Evolutionary conservation across 768 basidiomycete species (phyloP).

Genomic region (Tulasnella sp.): DNA sequence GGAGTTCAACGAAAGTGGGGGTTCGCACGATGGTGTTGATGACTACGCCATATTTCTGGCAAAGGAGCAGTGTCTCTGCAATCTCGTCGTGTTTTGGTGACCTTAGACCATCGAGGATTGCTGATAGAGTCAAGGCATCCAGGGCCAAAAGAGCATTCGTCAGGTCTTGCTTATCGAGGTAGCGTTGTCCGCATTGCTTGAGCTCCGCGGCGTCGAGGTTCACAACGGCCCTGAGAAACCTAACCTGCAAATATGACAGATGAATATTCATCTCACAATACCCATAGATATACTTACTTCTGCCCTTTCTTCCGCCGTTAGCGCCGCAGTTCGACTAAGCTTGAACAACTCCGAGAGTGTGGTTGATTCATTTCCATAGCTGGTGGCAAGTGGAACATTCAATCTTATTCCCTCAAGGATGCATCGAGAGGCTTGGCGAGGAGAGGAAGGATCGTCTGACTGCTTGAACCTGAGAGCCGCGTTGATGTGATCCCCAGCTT

Average conservation of each 20-base stretch:
- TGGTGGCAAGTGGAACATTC: not conserved
- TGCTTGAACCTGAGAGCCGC: not conserved
- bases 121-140: not conserved
- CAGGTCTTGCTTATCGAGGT: not conserved
- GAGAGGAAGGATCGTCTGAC: not conserved
- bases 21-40: not conserved
- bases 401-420: not conserved
- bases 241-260: not conserved
- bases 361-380: not conserved
- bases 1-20: not conserved
- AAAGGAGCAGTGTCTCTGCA: not conserved
- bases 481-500: slow-evolving; percentile 41
- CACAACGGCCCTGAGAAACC: not conserved
- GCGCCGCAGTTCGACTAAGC: not conserved
- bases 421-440: not conserved
- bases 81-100: not conserved
- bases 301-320: not conserved
- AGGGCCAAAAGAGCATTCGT: not conserved
- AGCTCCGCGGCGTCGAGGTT: not conserved
- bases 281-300: not conserved
- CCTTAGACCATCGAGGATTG: not conserved
- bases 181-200: not conserved
- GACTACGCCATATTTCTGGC: not conserved
- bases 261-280: not conserved
- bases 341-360: not conserved